Percentiles rank a stretch among this genome's conserved stretches.
Conservation (phyloP, 257 asterid genomes). For the Solanum microdontum region DNA sequence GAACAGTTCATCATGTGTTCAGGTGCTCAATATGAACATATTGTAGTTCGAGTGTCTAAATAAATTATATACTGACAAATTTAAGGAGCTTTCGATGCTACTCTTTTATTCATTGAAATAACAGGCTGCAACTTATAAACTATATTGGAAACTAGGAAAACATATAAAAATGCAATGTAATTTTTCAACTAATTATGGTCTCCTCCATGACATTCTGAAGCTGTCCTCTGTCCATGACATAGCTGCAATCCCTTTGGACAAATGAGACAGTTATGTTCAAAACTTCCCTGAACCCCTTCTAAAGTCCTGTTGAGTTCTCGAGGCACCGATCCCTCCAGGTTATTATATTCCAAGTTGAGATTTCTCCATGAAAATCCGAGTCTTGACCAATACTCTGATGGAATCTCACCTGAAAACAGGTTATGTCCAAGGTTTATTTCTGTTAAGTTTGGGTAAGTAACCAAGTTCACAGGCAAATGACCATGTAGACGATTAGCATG, state of each 20-base stretch:
- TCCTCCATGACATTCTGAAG: constrained; percentile 22
- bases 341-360: constrained; percentile 25
- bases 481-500: constrained; percentile 24
- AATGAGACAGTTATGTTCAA: constrained; percentile 33
- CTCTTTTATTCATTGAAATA: not conserved
- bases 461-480: constrained; percentile 21
- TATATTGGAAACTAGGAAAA: not conserved
- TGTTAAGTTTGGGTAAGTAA: constrained; percentile 20
- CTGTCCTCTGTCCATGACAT: constrained; percentile 34
- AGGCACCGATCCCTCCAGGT: constrained; percentile 33
- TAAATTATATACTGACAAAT: not conserved
- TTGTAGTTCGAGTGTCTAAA: not conserved
- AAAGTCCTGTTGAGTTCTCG: not conserved
- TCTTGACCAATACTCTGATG: constrained; percentile 17
- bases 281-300: constrained; percentile 16
- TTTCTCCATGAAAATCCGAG: constrained; percentile 19
- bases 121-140: not conserved
- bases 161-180: not conserved
- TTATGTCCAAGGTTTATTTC: constrained; percentile 32
- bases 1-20: not conserved
- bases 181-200: not conserved
- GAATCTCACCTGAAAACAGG: constrained; percentile 27
- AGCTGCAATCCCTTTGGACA: constrained; percentile 13
- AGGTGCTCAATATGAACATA: not conserved
- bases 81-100: not conserved